Conservation (phyloP, 352 stramenopile species). For the Phytophthora pistaciae region DNA sequence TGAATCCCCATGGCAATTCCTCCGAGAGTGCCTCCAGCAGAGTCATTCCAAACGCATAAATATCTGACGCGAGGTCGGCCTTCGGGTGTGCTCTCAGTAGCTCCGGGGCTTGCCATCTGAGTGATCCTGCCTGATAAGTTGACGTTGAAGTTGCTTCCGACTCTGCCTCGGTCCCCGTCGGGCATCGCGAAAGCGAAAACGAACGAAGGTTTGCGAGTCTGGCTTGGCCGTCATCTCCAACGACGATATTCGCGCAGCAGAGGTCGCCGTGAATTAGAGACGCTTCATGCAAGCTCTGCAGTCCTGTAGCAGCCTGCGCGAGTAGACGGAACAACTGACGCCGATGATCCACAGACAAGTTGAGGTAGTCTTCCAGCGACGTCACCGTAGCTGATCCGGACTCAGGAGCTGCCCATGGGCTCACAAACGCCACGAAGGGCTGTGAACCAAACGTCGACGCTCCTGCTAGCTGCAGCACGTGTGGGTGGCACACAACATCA, state of each 20-base stretch:
- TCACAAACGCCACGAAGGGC: constrained; percentile 69
- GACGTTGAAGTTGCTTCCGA: not conserved
- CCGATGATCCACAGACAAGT: constrained; percentile 47
- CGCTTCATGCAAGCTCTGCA: constrained; percentile 66
- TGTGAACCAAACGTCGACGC: constrained; percentile 53
- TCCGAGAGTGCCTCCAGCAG: constrained; percentile 65
- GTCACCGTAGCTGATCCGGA: constrained; percentile 33
- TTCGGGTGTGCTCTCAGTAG: constrained; percentile 30
- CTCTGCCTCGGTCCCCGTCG: constrained; percentile 2
- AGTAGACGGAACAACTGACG: constrained; percentile 53
- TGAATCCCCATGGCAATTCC: constrained; percentile 70
- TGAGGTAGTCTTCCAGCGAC: constrained; percentile 68
- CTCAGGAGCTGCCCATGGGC: constrained; percentile 41
- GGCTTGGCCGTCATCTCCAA: constrained; percentile 65
- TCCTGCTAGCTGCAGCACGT: constrained; percentile 65
- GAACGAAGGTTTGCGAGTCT: constrained; percentile 60
- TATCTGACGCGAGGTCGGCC: constrained; percentile 48
- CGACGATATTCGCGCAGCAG: constrained; percentile 63
- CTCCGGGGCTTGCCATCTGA: constrained; percentile 72
- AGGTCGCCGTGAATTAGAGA: constrained; percentile 60
- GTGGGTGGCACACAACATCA: constrained; percentile 50
- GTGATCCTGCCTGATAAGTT: constrained; percentile 24
- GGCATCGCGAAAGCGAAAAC: constrained; percentile 39
- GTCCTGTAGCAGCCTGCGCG: constrained; percentile 51
- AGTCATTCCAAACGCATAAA: constrained; percentile 78